Evolutionary conservation across 768 basidiomycete species (phyloP).

Genomic region (Lactifluus piperatus): DNA sequence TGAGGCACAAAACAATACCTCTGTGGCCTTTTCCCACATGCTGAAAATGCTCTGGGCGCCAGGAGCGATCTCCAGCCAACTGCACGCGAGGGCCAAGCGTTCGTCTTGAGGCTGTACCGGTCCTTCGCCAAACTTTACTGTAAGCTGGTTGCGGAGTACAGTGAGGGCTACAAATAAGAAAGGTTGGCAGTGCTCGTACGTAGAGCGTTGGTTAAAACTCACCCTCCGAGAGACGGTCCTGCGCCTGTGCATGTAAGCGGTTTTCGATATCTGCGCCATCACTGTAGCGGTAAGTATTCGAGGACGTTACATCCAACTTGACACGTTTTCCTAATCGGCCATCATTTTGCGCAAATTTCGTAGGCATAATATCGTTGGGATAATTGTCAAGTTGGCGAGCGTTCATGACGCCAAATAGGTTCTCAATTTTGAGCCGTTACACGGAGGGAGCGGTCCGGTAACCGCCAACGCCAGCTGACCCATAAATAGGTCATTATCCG

Average conservation of each 20-base stretch:
- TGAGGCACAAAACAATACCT: slow-evolving; percentile 32
- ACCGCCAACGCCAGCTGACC: too few relatives aligned
- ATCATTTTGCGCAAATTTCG: background rate
- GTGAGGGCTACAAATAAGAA: slow-evolving; percentile 32
- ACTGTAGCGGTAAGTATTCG: background rate
- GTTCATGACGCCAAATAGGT: too few relatives aligned
- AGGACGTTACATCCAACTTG: slow-evolving; percentile 18
- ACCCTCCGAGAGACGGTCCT: slow-evolving; percentile 20
- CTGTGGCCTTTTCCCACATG: slow-evolving; percentile 47
- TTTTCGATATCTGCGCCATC: slow-evolving; percentile 15
- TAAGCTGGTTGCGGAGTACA: slow-evolving; percentile 55
- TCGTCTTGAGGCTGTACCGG: slow-evolving; percentile 46
- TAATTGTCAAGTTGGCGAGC: background rate
- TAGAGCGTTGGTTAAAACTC: background rate
- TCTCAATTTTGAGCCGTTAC: too few relatives aligned
- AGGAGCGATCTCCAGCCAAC: slow-evolving; percentile 52
- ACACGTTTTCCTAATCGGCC: slow-evolving; percentile 22
- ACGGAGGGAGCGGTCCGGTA: background rate
- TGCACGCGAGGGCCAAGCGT: slow-evolving; percentile 47
- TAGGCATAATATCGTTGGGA: slow-evolving; percentile 3
- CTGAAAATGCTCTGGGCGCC: slow-evolving; percentile 54
- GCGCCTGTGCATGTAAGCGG: slow-evolving; percentile 18
- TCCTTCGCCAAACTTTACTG: slow-evolving; percentile 40
- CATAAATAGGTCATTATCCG: background rate
- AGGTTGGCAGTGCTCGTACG: background rate